A percentile compares a stretch with the other conserved stretches of the same genome.
Evolutionary conservation across 768 basidiomycete genomes (phyloP).

Genomic region (Podaxis sp.): DNA sequence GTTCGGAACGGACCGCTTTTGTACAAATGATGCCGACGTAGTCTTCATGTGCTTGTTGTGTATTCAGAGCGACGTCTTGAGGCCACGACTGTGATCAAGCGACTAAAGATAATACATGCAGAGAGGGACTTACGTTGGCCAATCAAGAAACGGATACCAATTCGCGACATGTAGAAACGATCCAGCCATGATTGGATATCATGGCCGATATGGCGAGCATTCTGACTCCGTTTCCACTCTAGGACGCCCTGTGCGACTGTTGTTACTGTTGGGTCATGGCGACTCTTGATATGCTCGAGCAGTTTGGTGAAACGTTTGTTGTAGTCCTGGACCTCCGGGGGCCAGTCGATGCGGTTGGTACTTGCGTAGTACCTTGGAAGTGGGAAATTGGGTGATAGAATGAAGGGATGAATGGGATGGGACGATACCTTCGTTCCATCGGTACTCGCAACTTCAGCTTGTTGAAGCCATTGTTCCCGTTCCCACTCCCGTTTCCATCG

Average conservation of each 20-base stretch:
- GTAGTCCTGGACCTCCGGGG: slow-evolving; percentile 92
- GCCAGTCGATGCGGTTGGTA: slow-evolving; percentile 70
- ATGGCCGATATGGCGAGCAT: slow-evolving; percentile 68
- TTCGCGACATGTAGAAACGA: slow-evolving; percentile 94
- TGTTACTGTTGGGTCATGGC: slow-evolving; percentile 97
- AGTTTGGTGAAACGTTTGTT: slow-evolving; percentile 88
- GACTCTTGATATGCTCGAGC: slow-evolving; percentile 85
- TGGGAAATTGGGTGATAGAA: slow-evolving; percentile 7
- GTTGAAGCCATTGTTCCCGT: slow-evolving; percentile 48
- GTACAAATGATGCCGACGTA: slow-evolving; percentile 99
- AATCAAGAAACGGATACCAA: slow-evolving; percentile 94
- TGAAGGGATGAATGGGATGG: slow-evolving; percentile 5
- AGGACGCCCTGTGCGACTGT: slow-evolving; percentile 95
- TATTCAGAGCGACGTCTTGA: slow-evolving; percentile 91
- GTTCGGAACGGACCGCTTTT: slow-evolving; percentile 57
- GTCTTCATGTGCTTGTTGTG: slow-evolving; percentile 82
- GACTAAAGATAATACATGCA: neutral
- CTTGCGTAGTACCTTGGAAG: slow-evolving; percentile 80
- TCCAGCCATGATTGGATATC: slow-evolving; percentile 97
- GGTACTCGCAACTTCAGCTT: slow-evolving; percentile 75
- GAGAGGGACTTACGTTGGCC: slow-evolving; percentile 74
- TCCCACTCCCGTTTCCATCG: slow-evolving; percentile 23
- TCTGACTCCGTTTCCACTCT: slow-evolving; percentile 87
- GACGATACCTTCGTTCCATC: slow-evolving; percentile 73
- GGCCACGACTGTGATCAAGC: neutral